A percentile compares a stretch with the other conserved stretches of the same genome.
Conservation (phyloP, 345 rosid species). For the Corchorus olitorius region DNA sequence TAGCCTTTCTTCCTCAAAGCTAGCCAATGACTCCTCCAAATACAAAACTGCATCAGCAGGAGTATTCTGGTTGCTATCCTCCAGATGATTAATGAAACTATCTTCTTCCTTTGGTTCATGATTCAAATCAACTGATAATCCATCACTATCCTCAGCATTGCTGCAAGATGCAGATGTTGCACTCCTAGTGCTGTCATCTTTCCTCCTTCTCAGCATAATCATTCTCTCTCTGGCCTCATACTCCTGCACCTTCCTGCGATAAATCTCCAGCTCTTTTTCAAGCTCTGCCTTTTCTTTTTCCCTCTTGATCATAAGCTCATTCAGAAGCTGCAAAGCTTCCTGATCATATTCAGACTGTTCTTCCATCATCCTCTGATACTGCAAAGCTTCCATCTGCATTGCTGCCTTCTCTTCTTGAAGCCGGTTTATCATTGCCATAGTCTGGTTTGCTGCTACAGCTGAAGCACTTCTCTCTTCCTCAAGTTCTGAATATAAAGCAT, state of each 20-base stretch:
- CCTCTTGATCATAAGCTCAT: constrained; percentile 77
- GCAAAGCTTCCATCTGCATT: constrained; percentile 99
- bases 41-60: constrained; percentile 70
- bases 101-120: constrained; percentile 50
- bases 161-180: constrained; percentile 60
- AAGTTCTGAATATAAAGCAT: constrained; percentile 70
- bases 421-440: constrained; percentile 99
- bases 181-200: constrained; percentile 38
- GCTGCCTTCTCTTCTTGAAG: constrained; percentile 98
- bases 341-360: constrained; percentile 96
- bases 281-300: constrained; percentile 84
- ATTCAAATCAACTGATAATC: constrained; percentile 52
- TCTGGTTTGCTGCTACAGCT: constrained; percentile 84
- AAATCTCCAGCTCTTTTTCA: constrained; percentile 71
- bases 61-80: constrained; percentile 46
- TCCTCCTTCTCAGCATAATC: constrained; percentile 50
- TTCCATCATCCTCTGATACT: constrained; percentile 99
- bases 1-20: constrained; percentile 83
- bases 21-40: constrained; percentile 75
- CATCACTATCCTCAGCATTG: constrained; percentile 70
- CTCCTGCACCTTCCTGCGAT: constrained; percentile 62
- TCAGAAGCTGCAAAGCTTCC: constrained; percentile 89
- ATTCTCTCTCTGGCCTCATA: constrained; percentile 69
- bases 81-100: constrained; percentile 32
- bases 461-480: constrained; percentile 99